Percentiles rank a stretch among this genome's conserved stretches.
These are phyloP conservation scores for Cnidoscolus chayamansa DNA, from an alignment of 441 rosid genomes.

Conservation along the genomic window DNA sequence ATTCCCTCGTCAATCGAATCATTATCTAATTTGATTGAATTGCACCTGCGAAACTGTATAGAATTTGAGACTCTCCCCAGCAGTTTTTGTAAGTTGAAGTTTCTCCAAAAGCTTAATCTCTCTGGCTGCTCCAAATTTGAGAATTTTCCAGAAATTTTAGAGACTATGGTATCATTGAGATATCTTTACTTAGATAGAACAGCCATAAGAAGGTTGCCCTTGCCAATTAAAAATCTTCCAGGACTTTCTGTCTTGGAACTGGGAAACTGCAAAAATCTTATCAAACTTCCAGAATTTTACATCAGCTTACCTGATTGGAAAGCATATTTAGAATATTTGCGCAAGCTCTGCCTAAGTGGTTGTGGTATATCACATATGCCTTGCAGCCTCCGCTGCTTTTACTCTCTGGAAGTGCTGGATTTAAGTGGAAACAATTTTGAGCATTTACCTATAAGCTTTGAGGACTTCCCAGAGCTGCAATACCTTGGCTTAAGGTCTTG, in stretches of 20 bases:
- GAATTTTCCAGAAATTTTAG: too few relatives aligned
- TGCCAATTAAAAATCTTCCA: neutral
- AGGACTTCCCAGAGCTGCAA: neutral
- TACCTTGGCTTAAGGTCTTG: slow-evolving; percentile 11
- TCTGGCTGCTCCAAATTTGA: too few relatives aligned
- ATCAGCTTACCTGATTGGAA: too few relatives aligned
- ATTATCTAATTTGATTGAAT: neutral
- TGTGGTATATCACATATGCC: neutral
- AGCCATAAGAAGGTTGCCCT: neutral
- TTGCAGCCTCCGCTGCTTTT: neutral
- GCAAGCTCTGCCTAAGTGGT: neutral
- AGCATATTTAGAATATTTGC: neutral
- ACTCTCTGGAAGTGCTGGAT: slow-evolving; percentile 1
- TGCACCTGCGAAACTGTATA: slow-evolving; percentile 2
- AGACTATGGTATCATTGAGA: too few relatives aligned
- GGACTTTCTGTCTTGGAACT: neutral
- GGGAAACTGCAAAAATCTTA: neutral
- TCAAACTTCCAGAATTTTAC: neutral
- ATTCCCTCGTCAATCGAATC: neutral
- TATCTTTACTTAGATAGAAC: neutral
- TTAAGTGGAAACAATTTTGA: neutral
- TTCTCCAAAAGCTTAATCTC: too few relatives aligned
- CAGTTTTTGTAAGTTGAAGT: too few relatives aligned
- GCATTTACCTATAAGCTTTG: neutral
- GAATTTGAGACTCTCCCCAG: too few relatives aligned